phyloP scores from a whole-genome alignment of 306 rosid genomes.

The Sphenostylis stenocarpa region DNA sequence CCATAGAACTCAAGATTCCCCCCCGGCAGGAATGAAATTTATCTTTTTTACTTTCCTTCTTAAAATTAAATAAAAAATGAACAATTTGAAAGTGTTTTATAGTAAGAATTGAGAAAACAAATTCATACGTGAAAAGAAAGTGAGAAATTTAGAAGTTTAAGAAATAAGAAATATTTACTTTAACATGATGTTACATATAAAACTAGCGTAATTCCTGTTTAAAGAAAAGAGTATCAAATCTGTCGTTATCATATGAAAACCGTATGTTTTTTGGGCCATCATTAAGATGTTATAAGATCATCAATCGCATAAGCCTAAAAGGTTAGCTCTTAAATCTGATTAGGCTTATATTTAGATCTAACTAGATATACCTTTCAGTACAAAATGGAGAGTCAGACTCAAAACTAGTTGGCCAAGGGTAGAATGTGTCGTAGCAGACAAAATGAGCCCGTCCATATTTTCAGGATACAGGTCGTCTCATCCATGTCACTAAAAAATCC shows the following conservation, averaged over 20 bases:
- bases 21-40: not conserved
- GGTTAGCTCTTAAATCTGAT: conserved; percentile 20
- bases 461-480: conserved; percentile 37
- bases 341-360: conserved; percentile 33
- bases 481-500: conserved; percentile 35
- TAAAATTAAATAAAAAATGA: not conserved
- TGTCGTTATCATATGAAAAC: conserved; percentile 15
- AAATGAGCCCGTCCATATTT: conserved; percentile 36
- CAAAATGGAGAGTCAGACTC: conserved; percentile 52
- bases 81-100: not conserved
- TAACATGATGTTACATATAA: not conserved
- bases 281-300: conserved; percentile 27
- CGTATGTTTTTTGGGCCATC: not conserved
- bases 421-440: conserved; percentile 44
- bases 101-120: not conserved
- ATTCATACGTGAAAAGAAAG: not conserved
- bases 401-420: conserved; percentile 46
- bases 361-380: conserved; percentile 8
- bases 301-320: conserved; percentile 20
- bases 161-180: not conserved
- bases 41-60: not conserved
- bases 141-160: not conserved
- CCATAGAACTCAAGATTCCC: not conserved
- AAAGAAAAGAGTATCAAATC: not conserved
- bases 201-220: conserved; percentile 1